Base-by-base conservation (phyloP, 169 alveolate species). In the Plasmodium gonderi region DNA sequence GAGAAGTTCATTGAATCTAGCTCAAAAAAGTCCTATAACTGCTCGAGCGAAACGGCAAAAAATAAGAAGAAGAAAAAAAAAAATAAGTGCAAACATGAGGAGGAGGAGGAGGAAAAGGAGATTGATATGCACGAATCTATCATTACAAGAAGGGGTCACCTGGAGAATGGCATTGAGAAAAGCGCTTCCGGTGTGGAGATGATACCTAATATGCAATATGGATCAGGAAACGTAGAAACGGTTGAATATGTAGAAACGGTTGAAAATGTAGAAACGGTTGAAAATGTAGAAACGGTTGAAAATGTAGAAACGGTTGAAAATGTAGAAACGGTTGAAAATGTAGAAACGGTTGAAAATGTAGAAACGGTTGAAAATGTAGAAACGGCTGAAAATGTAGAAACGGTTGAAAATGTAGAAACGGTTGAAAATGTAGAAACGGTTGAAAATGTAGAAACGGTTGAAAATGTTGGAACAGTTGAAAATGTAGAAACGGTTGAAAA, bases 1-100 rank as follows among this genome's bases (percentile, higher is more conserved):
- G 81, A 44, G 20, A 40, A 74, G 20, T 33, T 44, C 65, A 17
- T 17, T 74, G 65, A 74, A 26, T 74, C 54, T 44, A 40, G 36
- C 60, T 36, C 81, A 3, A 33, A 74, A 0, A 74, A 44, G 5
- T 44, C 29, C 45, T 44, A 36, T n/a, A 74, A 54, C 65, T 36
- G 65, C 65, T 44, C 65, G n/a, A 44, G 26, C 60, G 81, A 74
- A 74, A 7, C 60, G 31, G 29, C 65, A 11, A 74, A 74, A 74
- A 38, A 44, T 6, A 74, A 44, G 31, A 74, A 74, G 31, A 74
- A 74, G 65, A 74, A 74, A 74, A 47, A n/a, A 23, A 29, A 33
- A 38, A 29, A 29, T 29, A 68, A 17, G 81, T 38, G 44, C 33
- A 29, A 29, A n/a, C 68, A 31, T 23, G 74, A 31, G 17, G 78